Base-by-base conservation (phyloP, 495 filamentous ascomycete genomes). In the Immersiella caudata region DNA sequence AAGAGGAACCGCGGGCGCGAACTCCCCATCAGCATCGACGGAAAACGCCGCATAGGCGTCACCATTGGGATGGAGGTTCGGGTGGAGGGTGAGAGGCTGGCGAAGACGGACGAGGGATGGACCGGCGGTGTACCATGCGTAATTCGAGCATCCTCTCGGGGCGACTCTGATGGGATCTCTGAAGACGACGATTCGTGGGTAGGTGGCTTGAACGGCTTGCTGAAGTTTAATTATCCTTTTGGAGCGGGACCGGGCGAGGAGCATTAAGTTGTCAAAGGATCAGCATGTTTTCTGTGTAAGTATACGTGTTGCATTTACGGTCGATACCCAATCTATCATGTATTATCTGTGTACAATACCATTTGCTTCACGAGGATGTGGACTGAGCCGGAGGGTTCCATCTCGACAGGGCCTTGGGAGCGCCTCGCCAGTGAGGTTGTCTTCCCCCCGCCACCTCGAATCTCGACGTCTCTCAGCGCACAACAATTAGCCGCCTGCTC, bases 211-310 rank as follows among this genome's bases (percentile, higher is more conserved):
- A 98, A 97, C 78, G 92, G 92, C 58, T 75, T 98, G 71, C 80
- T 99, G 72, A 99, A 99, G 80, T 99, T 98, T 72, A 99, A 99
- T 76, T 91, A 97, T 80, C 93, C 96, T 2, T 97, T 99, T 82
- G 95, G 95, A 0, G 93, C 96, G 25, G 26, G 26, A 18, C 40
- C 40, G 40, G 14, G 40, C 14, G 40, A 46, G 40, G 40, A 46
- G 40, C 40, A 46, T 12, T 46, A 12, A 46, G 40, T 46, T 46
- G 6, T 4, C 40, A 5, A 14, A 18, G 40, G 5, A 46, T 36
- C 33, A 14, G 40, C 40, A 14, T 46, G 40, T 46, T 46, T 46
- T 5, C 40, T 46, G 40, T 36, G 33, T 46, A 46, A 46, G 40
- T 46, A 46, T 46, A 46, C 40, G 9, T 46, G 40, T 46, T 46